A percentile compares a stretch with the other conserved stretches of the same genome.
These are phyloP conservation scores for Umbelopsis vinacea DNA, from an alignment of 192 early-diverging fungal species.

Conservation along the genomic window DNA sequence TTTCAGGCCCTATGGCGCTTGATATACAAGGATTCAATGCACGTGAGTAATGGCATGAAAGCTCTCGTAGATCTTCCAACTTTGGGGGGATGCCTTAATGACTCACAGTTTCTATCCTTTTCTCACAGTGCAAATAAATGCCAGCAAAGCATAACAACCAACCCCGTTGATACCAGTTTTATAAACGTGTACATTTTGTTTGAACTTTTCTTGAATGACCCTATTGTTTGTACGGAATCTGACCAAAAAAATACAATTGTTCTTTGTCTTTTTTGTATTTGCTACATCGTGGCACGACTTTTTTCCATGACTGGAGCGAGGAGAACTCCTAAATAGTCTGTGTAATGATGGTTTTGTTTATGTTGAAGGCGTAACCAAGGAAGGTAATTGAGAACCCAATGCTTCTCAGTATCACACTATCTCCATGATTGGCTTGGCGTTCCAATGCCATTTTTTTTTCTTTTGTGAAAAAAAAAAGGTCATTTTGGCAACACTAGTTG, in stretches of 20 bases:
- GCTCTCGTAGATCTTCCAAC: not conserved
- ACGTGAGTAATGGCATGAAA: constrained; percentile 4
- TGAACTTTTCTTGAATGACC: too few species aligned
- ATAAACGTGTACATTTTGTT: too few species aligned
- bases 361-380: not conserved
- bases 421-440: not conserved
- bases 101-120: not conserved
- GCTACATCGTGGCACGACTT: not conserved
- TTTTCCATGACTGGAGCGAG: not conserved
- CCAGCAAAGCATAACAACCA: not conserved
- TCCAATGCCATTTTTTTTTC: not conserved
- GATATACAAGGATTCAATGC: constrained; percentile 15
- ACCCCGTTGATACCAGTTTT: not conserved
- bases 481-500: not conserved
- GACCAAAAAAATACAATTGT: not conserved
- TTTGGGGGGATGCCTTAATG: not conserved
- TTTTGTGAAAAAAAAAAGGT: not conserved
- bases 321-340: not conserved
- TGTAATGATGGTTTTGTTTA: constrained; percentile 1
- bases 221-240: not conserved
- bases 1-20: constrained; percentile 2
- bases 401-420: not conserved
- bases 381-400: not conserved
- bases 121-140: constrained; percentile 1
- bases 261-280: not conserved